A percentile compares a stretch with the other conserved stretches of the same genome.
phyloP scores from a whole-genome alignment of 2,329 filamentous ascomycete species.

The Alternaria alternata region DNA sequence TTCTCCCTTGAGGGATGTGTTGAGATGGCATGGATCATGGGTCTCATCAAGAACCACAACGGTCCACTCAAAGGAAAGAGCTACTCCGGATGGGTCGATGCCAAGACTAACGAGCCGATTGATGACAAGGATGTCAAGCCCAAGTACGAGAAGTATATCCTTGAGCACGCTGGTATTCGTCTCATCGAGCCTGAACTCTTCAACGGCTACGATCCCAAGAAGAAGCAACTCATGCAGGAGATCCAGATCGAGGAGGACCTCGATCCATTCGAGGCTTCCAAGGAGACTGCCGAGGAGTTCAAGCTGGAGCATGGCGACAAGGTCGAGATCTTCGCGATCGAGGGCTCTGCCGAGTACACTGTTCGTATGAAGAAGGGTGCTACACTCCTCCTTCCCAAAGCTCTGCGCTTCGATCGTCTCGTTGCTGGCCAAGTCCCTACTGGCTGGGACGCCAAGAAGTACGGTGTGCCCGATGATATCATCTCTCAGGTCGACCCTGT shows the following conservation, averaged over 20 bases:
- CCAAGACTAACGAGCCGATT: conserved; percentile 92
- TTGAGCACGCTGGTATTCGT: conserved; percentile 96
- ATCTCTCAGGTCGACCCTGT: conserved; percentile 97
- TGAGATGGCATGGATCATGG: conserved; percentile 99
- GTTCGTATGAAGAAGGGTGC: conserved; percentile 96
- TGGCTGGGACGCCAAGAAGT: conserved; percentile 95
- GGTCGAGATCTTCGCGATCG: conserved; percentile 95
- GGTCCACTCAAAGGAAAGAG: conserved; percentile 94
- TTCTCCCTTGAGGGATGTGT: conserved; percentile 98
- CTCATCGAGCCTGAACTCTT: conserved; percentile 98
- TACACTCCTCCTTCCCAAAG: conserved; percentile 94
- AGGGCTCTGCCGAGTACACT: conserved; percentile 91
- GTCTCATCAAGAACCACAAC: conserved; percentile 98
- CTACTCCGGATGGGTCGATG: conserved; percentile 96
- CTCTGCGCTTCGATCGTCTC: conserved; percentile 93
- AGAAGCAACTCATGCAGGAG: conserved; percentile 98
- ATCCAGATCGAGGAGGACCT: conserved; percentile 97
- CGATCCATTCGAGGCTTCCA: conserved; percentile 95
- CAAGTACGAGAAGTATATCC: conserved; percentile 96
- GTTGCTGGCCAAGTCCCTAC: conserved; percentile 97
- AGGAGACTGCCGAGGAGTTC: conserved; percentile 97
- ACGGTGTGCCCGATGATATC: conserved; percentile 96
- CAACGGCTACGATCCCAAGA: conserved; percentile 94
- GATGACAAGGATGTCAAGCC: conserved; percentile 97
- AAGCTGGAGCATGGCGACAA: conserved; percentile 96